Percentiles rank a stretch among this genome's conserved stretches.
These are phyloP conservation scores for Penicillium alfredii DNA, from an alignment of 495 filamentous ascomycete species.

Conservation along the genomic window DNA sequence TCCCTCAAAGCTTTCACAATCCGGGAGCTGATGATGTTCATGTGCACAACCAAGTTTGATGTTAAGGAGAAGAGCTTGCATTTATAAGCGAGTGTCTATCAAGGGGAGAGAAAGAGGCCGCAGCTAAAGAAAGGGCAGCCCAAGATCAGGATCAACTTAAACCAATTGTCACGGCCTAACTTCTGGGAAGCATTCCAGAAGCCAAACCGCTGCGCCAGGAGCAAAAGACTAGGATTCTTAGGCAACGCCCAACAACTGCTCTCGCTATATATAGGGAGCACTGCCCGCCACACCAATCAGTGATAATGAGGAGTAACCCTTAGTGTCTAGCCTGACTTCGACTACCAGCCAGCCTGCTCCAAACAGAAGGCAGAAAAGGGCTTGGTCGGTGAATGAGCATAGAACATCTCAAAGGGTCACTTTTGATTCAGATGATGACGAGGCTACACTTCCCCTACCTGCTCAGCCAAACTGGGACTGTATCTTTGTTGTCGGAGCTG, in stretches of 20 bases:
- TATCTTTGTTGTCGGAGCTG: slow-evolving; percentile 27
- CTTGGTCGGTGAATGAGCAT: background rate
- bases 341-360: no score
- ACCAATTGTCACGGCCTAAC: no score
- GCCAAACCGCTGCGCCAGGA: no score
- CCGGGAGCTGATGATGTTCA: background rate
- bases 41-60: slow-evolving; percentile 2
- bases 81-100: background rate
- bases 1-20: background rate
- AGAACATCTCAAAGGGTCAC: background rate
- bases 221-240: no score
- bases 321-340: background rate
- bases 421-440: background rate
- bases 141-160: background rate
- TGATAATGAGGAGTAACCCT: background rate
- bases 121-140: background rate
- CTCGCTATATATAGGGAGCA: no score
- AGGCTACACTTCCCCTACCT: background rate
- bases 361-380: background rate
- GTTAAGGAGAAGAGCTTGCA: background rate
- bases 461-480: slow-evolving; percentile 16
- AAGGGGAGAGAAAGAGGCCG: background rate
- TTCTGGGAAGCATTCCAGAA: no score
- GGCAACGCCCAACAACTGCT: no score
- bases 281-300: no score